A percentile compares a stretch with the other conserved stretches of the same genome.
These are phyloP conservation scores for Beauveria scarabaeidicola DNA, from an alignment of 2,329 filamentous ascomycete species.

Conservation along the genomic window DNA sequence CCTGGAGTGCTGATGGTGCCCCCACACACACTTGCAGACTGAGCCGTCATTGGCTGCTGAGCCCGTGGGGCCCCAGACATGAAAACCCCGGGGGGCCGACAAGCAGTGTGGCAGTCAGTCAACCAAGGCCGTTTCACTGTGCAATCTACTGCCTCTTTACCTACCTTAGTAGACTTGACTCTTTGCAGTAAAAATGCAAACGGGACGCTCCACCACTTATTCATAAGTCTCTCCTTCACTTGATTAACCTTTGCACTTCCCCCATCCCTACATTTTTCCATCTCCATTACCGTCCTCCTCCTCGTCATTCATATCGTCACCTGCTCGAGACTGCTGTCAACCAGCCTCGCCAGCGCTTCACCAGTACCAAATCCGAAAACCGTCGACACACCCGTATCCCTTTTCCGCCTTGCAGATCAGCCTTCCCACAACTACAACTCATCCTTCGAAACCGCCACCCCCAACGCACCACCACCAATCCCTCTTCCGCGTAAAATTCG, in stretches of 20 bases:
- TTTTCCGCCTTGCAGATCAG: slow-evolving; percentile 5
- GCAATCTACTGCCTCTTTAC: not conserved
- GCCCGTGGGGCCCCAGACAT: not conserved
- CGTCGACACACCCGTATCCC: not conserved
- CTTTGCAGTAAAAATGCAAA: not conserved
- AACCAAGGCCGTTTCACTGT: not conserved
- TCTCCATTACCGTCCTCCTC: not conserved
- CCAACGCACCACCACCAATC: not conserved
- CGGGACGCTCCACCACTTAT: not conserved
- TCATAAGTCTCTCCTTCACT: not conserved
- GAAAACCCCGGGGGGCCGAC: not conserved
- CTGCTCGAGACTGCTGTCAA: not conserved
- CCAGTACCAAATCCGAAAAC: not conserved
- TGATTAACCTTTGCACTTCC: not conserved
- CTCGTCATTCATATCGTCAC: not conserved
- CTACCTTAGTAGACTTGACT: not conserved
- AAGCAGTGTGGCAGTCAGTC: no score
- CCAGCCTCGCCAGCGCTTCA: not conserved
- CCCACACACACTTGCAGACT: not conserved
- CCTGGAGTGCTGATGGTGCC: not conserved
- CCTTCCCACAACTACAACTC: not conserved
- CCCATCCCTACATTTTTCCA: not conserved
- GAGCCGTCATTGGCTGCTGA: no score
- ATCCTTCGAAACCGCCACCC: slow-evolving; percentile 3
- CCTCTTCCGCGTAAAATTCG: not conserved